Conservation (phyloP, 306 rosid genomes). For the Quercus robur region DNA sequence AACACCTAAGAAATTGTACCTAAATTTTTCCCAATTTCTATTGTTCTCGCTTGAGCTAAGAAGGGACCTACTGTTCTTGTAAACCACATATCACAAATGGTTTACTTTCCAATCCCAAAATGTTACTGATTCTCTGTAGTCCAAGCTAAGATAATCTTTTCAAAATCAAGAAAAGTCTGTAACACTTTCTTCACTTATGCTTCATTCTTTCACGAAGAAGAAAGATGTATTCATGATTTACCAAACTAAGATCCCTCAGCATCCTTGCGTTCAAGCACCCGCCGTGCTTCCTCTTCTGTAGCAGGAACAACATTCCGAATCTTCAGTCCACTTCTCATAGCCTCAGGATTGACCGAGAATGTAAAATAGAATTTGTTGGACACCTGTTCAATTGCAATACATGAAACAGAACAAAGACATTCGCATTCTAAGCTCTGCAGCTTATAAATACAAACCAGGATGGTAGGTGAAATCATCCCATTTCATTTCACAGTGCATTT, state of each 20-base stretch:
- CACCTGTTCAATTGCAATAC: constrained; percentile 40
- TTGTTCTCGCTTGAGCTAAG: neutral
- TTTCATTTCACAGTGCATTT: too few species aligned
- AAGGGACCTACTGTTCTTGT: neutral
- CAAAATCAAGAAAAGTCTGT: too few species aligned
- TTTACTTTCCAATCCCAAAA: neutral
- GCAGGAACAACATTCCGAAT: constrained; percentile 70
- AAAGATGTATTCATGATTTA: constrained; percentile 15
- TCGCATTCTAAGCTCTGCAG: neutral
- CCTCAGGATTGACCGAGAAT: constrained; percentile 52
- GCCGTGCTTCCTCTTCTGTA: constrained; percentile 75
- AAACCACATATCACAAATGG: too few species aligned
- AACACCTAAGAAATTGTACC: too few species aligned
- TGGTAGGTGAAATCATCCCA: too few species aligned
- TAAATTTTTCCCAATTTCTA: neutral
- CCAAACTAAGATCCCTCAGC: constrained; percentile 43
- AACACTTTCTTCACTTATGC: neutral
- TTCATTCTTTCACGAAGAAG: neutral
- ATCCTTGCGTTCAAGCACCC: constrained; percentile 70
- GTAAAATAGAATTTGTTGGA: constrained; percentile 90
- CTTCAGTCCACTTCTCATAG: constrained; percentile 50
- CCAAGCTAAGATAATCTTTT: too few species aligned
- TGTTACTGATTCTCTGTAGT: neutral
- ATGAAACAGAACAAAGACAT: constrained; percentile 3
- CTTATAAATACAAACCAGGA: neutral